Conservation (phyloP, 495 filamentous ascomycete genomes). For the Cercophora sp. region DNA sequence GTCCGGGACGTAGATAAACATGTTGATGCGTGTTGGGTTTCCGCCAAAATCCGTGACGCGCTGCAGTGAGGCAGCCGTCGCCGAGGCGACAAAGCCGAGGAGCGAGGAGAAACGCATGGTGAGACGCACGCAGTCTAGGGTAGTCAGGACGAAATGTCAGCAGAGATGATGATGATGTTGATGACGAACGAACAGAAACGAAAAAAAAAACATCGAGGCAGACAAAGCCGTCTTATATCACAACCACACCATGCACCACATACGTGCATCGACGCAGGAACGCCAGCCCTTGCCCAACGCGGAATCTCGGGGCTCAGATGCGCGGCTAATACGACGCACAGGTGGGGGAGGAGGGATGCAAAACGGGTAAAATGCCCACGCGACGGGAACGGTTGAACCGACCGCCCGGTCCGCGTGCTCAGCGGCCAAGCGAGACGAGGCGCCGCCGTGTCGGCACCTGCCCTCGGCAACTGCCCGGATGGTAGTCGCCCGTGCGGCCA, state of each 20-base stretch:
- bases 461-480: background rate
- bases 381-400: background rate
- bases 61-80: conserved; percentile 7
- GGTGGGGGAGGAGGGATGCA: no score
- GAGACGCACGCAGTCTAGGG: no score
- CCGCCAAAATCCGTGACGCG: conserved; percentile 40
- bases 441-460: background rate
- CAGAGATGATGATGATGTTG: background rate
- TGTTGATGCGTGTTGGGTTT: conserved; percentile 42
- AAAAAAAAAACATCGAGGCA: background rate
- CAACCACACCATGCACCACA: no score
- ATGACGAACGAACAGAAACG: background rate
- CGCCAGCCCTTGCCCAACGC: background rate
- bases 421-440: background rate
- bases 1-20: conserved; percentile 56
- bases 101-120: conserved; percentile 5
- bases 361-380: background rate
- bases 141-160: background rate
- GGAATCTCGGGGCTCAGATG: background rate
- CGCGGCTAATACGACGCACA: no score
- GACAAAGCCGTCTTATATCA: background rate
- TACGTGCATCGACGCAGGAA: no score
- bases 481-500: no score
- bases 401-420: background rate
- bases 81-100: conserved; percentile 7